Percentiles rank a stretch among this genome's conserved stretches.
Evolutionary conservation across 1,139 yeast genomes (phyloP).

Genomic region (Yamadazyma dushanensis): DNA sequence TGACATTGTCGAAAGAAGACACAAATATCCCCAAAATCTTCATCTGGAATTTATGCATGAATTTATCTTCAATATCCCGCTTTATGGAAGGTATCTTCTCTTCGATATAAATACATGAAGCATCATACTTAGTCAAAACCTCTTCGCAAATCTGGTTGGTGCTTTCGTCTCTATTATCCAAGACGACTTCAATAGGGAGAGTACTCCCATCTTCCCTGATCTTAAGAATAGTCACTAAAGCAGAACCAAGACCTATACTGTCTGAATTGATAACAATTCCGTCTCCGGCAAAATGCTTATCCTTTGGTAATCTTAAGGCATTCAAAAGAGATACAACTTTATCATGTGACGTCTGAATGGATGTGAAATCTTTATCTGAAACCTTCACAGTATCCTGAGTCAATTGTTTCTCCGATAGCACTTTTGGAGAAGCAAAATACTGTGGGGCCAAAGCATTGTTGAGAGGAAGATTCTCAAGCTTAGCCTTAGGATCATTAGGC

Average conservation of each 20-base stretch:
- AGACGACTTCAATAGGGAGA: constrained; percentile 37
- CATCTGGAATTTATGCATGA: constrained; percentile 26
- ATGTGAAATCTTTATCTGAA: constrained; percentile 20
- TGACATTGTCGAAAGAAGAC: constrained; percentile 35
- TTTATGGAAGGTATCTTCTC: constrained; percentile 13
- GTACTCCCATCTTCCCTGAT: constrained; percentile 33
- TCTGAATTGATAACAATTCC: constrained; percentile 40
- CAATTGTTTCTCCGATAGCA: constrained; percentile 19
- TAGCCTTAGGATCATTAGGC: constrained; percentile 23
- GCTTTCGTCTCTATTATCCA: constrained; percentile 26
- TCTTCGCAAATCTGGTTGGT: constrained; percentile 31
- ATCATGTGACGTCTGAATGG: constrained; percentile 27
- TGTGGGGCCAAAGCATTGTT: constrained; percentile 7
- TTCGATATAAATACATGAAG: constrained; percentile 33
- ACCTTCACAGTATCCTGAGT: constrained; percentile 21
- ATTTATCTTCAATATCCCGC: constrained; percentile 6
- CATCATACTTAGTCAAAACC: constrained; percentile 30
- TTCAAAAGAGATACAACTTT: constrained; percentile 24
- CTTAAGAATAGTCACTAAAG: constrained; percentile 32
- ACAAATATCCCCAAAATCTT: constrained; percentile 35
- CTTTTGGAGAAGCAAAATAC: constrained; percentile 24
- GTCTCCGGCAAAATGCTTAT: constrained; percentile 22
- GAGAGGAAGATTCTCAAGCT: constrained; percentile 14
- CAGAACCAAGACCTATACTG: constrained; percentile 28
- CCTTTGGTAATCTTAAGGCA: constrained; percentile 25